phyloP scores from a whole-genome alignment of 192 early-diverging fungal genomes.

The Backusella australiensis region DNA sequence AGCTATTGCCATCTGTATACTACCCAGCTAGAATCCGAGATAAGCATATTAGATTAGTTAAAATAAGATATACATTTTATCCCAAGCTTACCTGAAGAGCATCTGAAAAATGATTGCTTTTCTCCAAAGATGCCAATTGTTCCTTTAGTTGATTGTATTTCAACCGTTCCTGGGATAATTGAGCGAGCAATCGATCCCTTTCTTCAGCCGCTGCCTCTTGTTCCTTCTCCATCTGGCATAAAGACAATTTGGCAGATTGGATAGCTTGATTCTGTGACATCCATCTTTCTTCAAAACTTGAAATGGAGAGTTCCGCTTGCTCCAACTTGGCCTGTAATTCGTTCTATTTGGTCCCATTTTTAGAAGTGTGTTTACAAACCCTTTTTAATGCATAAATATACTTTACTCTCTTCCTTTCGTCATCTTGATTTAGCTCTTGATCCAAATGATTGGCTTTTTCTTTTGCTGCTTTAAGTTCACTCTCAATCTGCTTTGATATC shows the following conservation, averaged over 20 bases:
- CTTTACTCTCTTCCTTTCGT: background rate
- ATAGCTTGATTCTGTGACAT: constrained; percentile 24
- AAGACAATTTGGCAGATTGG: constrained; percentile 10
- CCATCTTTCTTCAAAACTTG: constrained; percentile 15
- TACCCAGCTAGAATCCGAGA: constrained; percentile 39
- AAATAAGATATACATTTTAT: constrained; percentile 34
- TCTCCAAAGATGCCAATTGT: background rate
- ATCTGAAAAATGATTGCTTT: background rate
- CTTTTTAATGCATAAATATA: background rate
- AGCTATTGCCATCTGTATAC: constrained; percentile 44
- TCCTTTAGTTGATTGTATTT: background rate
- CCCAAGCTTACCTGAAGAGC: background rate
- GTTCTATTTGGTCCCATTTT: background rate
- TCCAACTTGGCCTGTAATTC: background rate
- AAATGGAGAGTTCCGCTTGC: constrained; percentile 9
- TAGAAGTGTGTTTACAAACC: background rate
- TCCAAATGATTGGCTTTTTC: background rate
- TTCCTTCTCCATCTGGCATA: background rate
- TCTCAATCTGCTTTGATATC: constrained; percentile 6
- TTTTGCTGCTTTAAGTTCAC: constrained; percentile 14
- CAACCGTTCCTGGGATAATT: background rate
- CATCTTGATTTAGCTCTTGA: constrained; percentile 1
- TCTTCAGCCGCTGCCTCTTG: background rate
- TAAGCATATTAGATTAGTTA: too few relatives aligned
- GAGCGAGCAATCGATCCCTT: background rate